Base-by-base conservation (phyloP, 2,329 filamentous ascomycete species). In the Sclerotinia sclerotiorum region DNA sequence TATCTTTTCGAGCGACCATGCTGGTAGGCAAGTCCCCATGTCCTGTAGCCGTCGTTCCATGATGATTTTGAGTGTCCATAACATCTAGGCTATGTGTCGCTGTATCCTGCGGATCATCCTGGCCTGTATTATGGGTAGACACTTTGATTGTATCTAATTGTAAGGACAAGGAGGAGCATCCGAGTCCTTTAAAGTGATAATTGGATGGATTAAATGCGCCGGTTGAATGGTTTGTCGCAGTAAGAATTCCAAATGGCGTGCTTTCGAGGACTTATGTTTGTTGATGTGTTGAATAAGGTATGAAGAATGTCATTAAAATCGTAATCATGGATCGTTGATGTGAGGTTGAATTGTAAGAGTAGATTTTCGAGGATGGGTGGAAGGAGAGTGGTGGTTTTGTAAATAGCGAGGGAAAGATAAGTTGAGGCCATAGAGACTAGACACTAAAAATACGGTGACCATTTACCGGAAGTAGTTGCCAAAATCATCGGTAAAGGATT, bases 121-220 rank as follows among this genome's bases (percentile, higher is more conserved):
- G 73, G 65, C 67, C 69, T 65, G 57, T 66, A 68, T 71, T 73
- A 68, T 69, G 71, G 65, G 72, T 71, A 77, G 76, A 77, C 76
- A 77, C 76, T 73, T 76, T 77, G 76, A 69, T 73, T 69, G 72
- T 74, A 70, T 74, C 72, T 67, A 61, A 61, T 62, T 65, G 67
- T 70, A 73, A 73, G 76, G 75, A 76, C 74, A 73, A 75, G 75
- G 73, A 76, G 72, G 71, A 72, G 72, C 73, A 76, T 74, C 75
- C 76, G 65, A 68, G 65, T 68, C 65, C 65, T 63, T 63, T 48
- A 42, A 52, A 67, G 48, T 35, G 48, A 51, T 55, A n/a, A 44
- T 54, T 49, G 11, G 24, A 48, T 49, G 39, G 48, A 19, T 27
- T 15, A 48, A 11, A 51, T 63, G 60, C 49, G 35, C 56, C 32